Percentiles rank a stretch among this genome's conserved stretches.
phyloP scores from a whole-genome alignment of 2,329 filamentous ascomycete species.

The Xylaria sp. region DNA sequence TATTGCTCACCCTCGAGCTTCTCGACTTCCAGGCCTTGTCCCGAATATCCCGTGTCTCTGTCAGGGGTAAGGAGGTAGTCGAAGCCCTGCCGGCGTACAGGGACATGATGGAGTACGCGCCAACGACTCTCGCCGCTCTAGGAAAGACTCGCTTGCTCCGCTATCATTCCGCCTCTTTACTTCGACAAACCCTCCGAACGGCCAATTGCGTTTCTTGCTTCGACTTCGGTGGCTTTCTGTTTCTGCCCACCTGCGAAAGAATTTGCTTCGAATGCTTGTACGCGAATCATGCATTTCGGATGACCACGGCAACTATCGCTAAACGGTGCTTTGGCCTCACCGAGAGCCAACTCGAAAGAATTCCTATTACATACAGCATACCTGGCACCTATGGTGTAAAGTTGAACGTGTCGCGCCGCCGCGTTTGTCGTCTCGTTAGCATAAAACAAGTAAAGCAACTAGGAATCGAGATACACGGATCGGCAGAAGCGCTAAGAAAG shows the following conservation, averaged over 20 bases:
- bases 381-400: too few species aligned
- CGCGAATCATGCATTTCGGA: background rate
- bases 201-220: background rate
- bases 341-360: too few species aligned
- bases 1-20: background rate
- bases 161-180: background rate
- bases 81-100: background rate
- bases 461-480: too few species aligned
- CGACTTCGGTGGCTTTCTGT: background rate
- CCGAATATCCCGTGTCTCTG: background rate
- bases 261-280: background rate
- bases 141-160: background rate
- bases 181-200: background rate
- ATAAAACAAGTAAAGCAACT: too few species aligned
- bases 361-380: too few species aligned
- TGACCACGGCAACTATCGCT: background rate
- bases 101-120: background rate
- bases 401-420: too few species aligned
- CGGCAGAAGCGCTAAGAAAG: too few species aligned
- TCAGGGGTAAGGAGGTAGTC: background rate
- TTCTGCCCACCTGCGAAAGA: slow-evolving; percentile 13
- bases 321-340: too few species aligned
- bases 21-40: background rate
- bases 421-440: too few species aligned
- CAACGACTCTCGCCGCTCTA: background rate